These are phyloP conservation scores for Ascodesmis nigricans DNA, from an alignment of 495 filamentous ascomycete species.

Conservation along the genomic window DNA sequence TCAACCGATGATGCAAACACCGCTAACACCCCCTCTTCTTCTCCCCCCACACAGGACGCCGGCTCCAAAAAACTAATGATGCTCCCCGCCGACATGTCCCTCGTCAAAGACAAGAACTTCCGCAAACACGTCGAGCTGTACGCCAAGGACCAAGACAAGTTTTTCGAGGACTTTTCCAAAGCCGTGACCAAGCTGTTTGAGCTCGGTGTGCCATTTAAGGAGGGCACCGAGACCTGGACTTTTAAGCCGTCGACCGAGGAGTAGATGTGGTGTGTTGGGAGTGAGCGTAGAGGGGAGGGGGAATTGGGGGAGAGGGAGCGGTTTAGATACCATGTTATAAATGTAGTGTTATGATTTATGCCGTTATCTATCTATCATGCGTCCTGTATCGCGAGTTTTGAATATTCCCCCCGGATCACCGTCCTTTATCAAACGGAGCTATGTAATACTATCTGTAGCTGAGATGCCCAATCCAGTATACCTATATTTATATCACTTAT, in stretches of 20 bases:
- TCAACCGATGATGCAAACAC: too few relatives aligned
- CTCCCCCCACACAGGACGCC: constrained; percentile 63
- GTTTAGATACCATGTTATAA: constrained; percentile 1
- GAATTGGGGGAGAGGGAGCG: neutral
- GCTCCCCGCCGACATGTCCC: constrained; percentile 75
- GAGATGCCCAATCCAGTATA: too few relatives aligned
- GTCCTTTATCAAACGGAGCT: too few relatives aligned
- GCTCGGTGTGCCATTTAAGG: constrained; percentile 75
- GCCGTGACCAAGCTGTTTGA: constrained; percentile 70
- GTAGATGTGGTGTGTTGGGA: constrained; percentile 5
- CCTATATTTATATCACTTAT: too few relatives aligned
- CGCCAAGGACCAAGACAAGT: constrained; percentile 71
- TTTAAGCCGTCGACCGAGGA: constrained; percentile 53
- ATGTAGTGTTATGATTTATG: too few relatives aligned
- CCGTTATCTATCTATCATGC: too few relatives aligned
- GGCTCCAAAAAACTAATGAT: constrained; percentile 81
- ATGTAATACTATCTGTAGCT: too few relatives aligned
- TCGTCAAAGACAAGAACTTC: constrained; percentile 79
- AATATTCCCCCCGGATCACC: too few relatives aligned
- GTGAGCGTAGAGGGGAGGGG: neutral
- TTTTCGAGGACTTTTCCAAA: constrained; percentile 81
- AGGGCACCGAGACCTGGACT: constrained; percentile 38
- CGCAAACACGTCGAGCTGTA: constrained; percentile 68
- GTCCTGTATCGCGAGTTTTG: too few relatives aligned
- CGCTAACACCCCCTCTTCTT: too few relatives aligned